Evolutionary conservation across 495 filamentous ascomycete species (phyloP).

Genomic region (Tuber microsphaerosporum): DNA sequence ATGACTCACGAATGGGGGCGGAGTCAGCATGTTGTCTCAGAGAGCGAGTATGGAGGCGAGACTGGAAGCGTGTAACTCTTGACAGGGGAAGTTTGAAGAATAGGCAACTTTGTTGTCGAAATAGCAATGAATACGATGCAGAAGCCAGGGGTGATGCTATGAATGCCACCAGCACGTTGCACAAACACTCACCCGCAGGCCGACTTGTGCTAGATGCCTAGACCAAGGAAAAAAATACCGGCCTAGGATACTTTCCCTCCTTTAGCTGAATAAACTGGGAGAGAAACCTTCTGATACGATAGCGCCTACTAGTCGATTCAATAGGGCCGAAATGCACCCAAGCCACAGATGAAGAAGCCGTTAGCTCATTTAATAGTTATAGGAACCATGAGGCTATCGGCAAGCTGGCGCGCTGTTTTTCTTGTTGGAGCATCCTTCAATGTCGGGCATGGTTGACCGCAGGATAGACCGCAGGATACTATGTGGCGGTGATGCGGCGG

Average conservation of each 20-base stretch:
- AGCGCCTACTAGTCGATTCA: not conserved
- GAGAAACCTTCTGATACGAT: not conserved
- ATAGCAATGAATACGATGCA: not conserved
- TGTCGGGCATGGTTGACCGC: too few species aligned
- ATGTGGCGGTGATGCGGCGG: too few species aligned
- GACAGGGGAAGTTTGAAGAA: not conserved
- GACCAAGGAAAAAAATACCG: not conserved
- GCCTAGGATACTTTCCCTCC: not conserved
- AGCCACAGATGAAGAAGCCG: not conserved
- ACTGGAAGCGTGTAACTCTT: not conserved
- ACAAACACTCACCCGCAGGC: not conserved
- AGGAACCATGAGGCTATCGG: not conserved
- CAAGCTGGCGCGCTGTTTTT: not conserved
- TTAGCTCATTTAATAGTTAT: not conserved
- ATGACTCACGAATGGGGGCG: not conserved
- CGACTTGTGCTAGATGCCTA: not conserved
- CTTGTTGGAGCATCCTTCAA: too few species aligned
- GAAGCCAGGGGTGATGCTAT: not conserved
- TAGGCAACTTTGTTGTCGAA: not conserved
- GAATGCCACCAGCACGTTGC: not conserved
- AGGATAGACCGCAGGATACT: too few species aligned
- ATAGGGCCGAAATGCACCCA: not conserved
- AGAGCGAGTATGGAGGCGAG: not conserved
- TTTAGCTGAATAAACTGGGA: not conserved
- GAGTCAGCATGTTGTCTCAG: not conserved